A percentile compares a stretch with the other conserved stretches of the same genome.
These are phyloP conservation scores for Coemansia sp. DNA, from an alignment of 192 early-diverging fungal genomes.

Conservation along the genomic window DNA sequence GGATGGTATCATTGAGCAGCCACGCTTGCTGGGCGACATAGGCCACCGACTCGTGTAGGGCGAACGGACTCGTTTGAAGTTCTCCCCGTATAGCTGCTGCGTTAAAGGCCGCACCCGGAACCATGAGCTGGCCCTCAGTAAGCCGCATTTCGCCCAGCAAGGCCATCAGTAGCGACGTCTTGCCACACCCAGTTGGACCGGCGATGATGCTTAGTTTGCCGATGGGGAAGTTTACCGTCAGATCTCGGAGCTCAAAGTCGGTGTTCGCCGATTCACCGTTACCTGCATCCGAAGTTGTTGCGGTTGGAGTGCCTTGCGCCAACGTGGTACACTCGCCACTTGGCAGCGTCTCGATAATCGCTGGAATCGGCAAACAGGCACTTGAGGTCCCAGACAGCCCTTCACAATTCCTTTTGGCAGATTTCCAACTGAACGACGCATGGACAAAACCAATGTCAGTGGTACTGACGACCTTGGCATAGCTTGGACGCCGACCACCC, in stretches of 20 bases:
- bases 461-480: slow-evolving; percentile 39
- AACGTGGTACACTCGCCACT: not conserved
- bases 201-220: slow-evolving; percentile 75
- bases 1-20: slow-evolving; percentile 94
- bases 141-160: slow-evolving; percentile 89
- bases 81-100: slow-evolving; percentile 58
- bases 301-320: not conserved
- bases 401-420: slow-evolving; percentile 11
- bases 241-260: slow-evolving; percentile 66
- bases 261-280: slow-evolving; percentile 63
- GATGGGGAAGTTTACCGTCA: slow-evolving; percentile 70
- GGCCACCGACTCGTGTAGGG: slow-evolving; percentile 66
- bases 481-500: slow-evolving; percentile 24
- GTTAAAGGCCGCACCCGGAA: slow-evolving; percentile 62
- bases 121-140: slow-evolving; percentile 39
- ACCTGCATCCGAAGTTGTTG: slow-evolving; percentile 61
- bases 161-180: slow-evolving; percentile 76
- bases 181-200: slow-evolving; percentile 73
- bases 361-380: not conserved
- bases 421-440: slow-evolving; percentile 70
- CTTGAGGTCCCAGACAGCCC: not conserved
- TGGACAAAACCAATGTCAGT: slow-evolving; percentile 68
- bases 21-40: slow-evolving; percentile 76
- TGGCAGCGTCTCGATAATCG: slow-evolving; percentile 13
- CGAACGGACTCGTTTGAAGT: slow-evolving; percentile 63